Evolutionary conservation across 768 basidiomycete genomes (phyloP).

Genomic region (Leucosporidium scottii): DNA sequence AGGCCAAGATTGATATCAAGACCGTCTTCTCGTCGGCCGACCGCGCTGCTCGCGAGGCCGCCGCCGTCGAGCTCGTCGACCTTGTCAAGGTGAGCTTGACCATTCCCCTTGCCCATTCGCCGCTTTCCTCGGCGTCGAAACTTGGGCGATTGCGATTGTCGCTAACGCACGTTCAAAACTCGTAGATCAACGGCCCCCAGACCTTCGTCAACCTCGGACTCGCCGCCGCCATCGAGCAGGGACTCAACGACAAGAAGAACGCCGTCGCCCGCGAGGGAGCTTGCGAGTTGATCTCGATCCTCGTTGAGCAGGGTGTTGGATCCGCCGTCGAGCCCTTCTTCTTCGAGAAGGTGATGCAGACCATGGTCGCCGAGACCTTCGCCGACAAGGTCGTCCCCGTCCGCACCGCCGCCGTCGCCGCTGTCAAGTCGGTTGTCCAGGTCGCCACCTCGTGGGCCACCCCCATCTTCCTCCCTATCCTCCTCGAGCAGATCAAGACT

Average conservation of each 20-base stretch:
- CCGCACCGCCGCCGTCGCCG: conserved; percentile 66
- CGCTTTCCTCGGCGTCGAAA: not conserved
- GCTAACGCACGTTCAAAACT: not conserved
- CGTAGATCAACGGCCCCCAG: conserved; percentile 19
- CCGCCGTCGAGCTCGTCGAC: conserved; percentile 37
- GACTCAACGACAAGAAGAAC: conserved; percentile 71
- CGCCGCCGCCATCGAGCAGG: conserved; percentile 37
- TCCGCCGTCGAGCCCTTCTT: conserved; percentile 66
- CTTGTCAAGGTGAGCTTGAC: conserved; percentile 27
- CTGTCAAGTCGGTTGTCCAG: conserved; percentile 75
- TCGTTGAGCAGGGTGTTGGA: conserved; percentile 52
- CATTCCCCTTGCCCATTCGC: not conserved
- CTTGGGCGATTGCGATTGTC: not conserved
- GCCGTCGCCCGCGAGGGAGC: conserved; percentile 76
- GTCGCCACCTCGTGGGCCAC: conserved; percentile 78
- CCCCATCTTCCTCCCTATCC: conserved; percentile 56
- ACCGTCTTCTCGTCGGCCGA: conserved; percentile 29
- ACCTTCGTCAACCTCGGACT: conserved; percentile 35
- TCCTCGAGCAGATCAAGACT: conserved; percentile 53
- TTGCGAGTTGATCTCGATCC: conserved; percentile 67
- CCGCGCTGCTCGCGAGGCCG: conserved; percentile 29
- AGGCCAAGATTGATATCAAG: conserved; percentile 35
- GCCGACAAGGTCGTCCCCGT: conserved; percentile 95
- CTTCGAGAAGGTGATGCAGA: conserved; percentile 57
- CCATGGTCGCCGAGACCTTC: conserved; percentile 74